Percentiles rank a stretch among this genome's conserved stretches.
Evolutionary conservation across 2,329 filamentous ascomycete genomes (phyloP).

Genomic region (Rasamsonia emersonii): DNA sequence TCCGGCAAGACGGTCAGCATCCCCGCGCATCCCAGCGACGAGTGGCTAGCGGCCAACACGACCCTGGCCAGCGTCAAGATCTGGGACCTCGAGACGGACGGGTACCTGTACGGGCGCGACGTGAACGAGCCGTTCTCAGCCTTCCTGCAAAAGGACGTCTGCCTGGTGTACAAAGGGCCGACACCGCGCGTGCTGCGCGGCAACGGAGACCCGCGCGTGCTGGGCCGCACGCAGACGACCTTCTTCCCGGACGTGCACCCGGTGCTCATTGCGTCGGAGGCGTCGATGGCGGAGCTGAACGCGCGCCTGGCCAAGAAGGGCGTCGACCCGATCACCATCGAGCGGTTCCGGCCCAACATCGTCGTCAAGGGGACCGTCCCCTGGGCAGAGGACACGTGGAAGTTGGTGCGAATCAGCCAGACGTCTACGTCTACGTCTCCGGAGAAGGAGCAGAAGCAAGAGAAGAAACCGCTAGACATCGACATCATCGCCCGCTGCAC

Average conservation of each 20-base stretch:
- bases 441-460: conserved; percentile 27
- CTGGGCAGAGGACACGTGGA: conserved; percentile 59
- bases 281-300: conserved; percentile 52
- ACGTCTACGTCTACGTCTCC: not conserved
- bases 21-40: conserved; percentile 45
- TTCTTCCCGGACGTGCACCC: conserved; percentile 55
- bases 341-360: conserved; percentile 58
- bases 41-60: conserved; percentile 49
- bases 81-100: conserved; percentile 52
- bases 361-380: conserved; percentile 47
- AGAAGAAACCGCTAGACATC: conserved; percentile 31
- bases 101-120: conserved; percentile 42
- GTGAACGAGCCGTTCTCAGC: conserved; percentile 47
- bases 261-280: conserved; percentile 47
- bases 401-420: conserved; percentile 40
- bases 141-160: conserved; percentile 49
- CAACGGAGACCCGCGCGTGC: conserved; percentile 45
- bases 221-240: conserved; percentile 47
- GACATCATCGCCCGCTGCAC: conserved; percentile 54
- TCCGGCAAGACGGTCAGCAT: conserved; percentile 38
- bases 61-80: conserved; percentile 44
- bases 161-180: conserved; percentile 55
- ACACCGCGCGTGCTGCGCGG: conserved; percentile 46
- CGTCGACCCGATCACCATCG: conserved; percentile 46
- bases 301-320: conserved; percentile 36